Base-by-base conservation (phyloP, 495 filamentous ascomycete genomes). In the Lindgomyces ingoldianus region DNA sequence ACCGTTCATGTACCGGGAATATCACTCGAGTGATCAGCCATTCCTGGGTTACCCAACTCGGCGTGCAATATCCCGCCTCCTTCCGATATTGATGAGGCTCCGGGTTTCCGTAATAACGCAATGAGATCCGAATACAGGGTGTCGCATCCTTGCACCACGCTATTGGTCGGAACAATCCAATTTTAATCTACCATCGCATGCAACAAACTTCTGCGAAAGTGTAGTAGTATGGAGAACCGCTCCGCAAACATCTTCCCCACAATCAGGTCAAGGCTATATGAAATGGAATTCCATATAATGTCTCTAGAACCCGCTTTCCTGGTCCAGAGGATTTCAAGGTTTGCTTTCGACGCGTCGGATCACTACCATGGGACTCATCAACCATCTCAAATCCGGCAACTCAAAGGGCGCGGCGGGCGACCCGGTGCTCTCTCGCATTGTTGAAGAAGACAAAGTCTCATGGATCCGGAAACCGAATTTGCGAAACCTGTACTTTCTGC, bases 381-480 rank as follows among this genome's bases (percentile, higher is more conserved):
- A 29, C 56, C 10, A 48, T 9, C 27, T 57, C 54, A 57, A 45
- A 45, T 8, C 25, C n/a, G 56, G 56, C 0, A 29, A 36, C 6
- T 16, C 56, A 33, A 60, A 60, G 42, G 41, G 44, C 4, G 24
- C 56, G 27, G 53, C 56, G 2, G 64, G 27, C 33, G 79, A 80
- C 68, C 80, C 81, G 58, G 65, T 79, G 62, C 74, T 85, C 71
- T 80, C 81, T 73, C 79, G 80, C 65, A 74, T 85, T 70, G 80
- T 80, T 64, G 78, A 79, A 68, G 78, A 80, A 50, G 83, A 84
- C 68, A 81, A 76, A 55, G 73, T 82, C 22, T 73, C 76, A 39
- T 86, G 86, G 86, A 85, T 83, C 69, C 80, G 81, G 72, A 89
- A 89, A 67, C 77, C 69, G 1, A 86, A 89, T 65, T 77, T 89